These are phyloP conservation scores for Coemansia interrupta DNA, from an alignment of 192 early-diverging fungal genomes.

Conservation along the genomic window DNA sequence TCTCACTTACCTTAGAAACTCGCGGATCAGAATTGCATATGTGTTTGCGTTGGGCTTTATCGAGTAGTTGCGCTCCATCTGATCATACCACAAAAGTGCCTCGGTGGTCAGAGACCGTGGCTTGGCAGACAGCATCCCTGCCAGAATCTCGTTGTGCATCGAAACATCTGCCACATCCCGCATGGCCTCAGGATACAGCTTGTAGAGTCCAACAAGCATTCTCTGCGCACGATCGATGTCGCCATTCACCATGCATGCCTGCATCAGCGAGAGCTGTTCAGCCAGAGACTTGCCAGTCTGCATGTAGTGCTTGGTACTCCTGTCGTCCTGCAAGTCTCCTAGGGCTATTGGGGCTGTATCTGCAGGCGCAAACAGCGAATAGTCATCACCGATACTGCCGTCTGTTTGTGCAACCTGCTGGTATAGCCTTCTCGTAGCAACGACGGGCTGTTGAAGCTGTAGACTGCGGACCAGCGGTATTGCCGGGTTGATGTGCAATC, in stretches of 20 bases:
- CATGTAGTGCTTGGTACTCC: slow-evolving; percentile 25
- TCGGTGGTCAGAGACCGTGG: slow-evolving; percentile 54
- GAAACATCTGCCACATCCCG: slow-evolving; percentile 61
- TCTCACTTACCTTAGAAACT: slow-evolving; percentile 56
- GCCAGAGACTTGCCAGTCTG: slow-evolving; percentile 52
- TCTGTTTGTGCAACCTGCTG: slow-evolving; percentile 22
- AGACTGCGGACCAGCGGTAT: too few species aligned
- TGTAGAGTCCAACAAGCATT: slow-evolving; percentile 63
- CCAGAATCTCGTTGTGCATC: slow-evolving; percentile 82
- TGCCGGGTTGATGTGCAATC: too few species aligned
- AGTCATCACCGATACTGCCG: slow-evolving; percentile 11
- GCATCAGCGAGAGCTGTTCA: slow-evolving; percentile 74
- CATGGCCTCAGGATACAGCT: slow-evolving; percentile 68
- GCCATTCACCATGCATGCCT: slow-evolving; percentile 73
- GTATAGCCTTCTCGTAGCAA: slow-evolving; percentile 2
- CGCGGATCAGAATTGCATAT: slow-evolving; percentile 74
- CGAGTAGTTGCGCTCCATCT: slow-evolving; percentile 52
- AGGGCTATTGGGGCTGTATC: slow-evolving; percentile 13
- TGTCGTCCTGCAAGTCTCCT: slow-evolving; percentile 19
- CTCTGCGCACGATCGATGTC: slow-evolving; percentile 70
- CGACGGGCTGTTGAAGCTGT: neutral
- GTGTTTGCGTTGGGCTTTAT: slow-evolving; percentile 66
- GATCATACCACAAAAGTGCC: slow-evolving; percentile 71
- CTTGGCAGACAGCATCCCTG: slow-evolving; percentile 58
- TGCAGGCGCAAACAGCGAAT: slow-evolving; percentile 20